phyloP scores from a whole-genome alignment of 106 monocot species.

The Alisma plantagoaquatica region DNA sequence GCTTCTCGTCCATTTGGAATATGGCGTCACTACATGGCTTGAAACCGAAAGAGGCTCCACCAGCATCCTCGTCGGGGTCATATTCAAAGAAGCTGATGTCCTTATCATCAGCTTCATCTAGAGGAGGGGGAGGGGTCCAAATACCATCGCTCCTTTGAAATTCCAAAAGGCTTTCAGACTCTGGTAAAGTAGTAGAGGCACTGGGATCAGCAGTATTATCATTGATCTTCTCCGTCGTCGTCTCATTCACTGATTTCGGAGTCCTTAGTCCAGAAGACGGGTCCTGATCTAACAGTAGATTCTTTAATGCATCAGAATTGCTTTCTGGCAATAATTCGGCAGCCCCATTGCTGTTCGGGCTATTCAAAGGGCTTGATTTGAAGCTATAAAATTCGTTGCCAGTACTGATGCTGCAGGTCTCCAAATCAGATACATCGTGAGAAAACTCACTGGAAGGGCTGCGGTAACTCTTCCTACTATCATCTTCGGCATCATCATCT shows the following conservation, averaged over 20 bases:
- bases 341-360: conserved; percentile 30
- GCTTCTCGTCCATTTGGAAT: conserved; percentile 23
- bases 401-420: conserved; percentile 39
- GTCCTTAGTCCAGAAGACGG: conserved; percentile 11
- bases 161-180: conserved; percentile 31
- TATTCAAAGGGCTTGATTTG: conserved; percentile 51
- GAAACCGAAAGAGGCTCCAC: conserved; percentile 12
- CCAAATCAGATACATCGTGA: conserved; percentile 62
- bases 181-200: conserved; percentile 14
- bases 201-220: conserved; percentile 8
- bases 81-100: conserved; percentile 34
- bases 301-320: conserved; percentile 12
- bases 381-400: conserved; percentile 37
- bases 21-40: conserved; percentile 15
- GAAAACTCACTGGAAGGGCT: conserved; percentile 40
- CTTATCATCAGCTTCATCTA: conserved; percentile 45
- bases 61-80: conserved; percentile 38
- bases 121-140: conserved; percentile 66
- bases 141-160: conserved; percentile 42
- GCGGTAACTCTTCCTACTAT: conserved; percentile 28
- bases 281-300: conserved; percentile 17
- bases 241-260: conserved; percentile 18
- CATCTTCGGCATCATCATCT: conserved; percentile 35
- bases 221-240: conserved; percentile 12
- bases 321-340: conserved; percentile 10